Base-by-base conservation (phyloP, 2,329 filamentous ascomycete genomes). In the Anthostomella pinea region DNA sequence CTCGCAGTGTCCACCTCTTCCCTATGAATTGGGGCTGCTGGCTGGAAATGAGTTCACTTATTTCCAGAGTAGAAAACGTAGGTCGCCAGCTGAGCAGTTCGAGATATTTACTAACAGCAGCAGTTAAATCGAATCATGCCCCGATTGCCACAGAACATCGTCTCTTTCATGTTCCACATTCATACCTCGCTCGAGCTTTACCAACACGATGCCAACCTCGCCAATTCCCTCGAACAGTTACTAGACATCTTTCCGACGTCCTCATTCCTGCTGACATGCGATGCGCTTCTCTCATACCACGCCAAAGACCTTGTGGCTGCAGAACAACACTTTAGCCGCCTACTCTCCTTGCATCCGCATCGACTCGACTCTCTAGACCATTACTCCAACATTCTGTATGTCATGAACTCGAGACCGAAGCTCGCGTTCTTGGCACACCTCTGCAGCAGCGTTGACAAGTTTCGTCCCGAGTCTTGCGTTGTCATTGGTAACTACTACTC, bases 401-500 rank as follows among this genome's bases (percentile, higher is more conserved):
- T 98, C 19, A 84, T 97, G 70, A 85, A 86, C 27, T 73, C 85
- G 43, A 77, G 90, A 8, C 88, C 93, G 0, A 95, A 95, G 57
- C 73, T 98, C 15, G 90, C 91, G 0, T 96, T 95, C 52, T 66
- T 98, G 15, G 93, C 93, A 0, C 90, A 96, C 54, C 72, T 96
- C 8, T 94, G 93, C 52, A 90, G 87, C 2, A 83, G 82, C 30
- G 87, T 93, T 6, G 93, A 98, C 70, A 95, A 91, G 55, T 98
- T 98, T 64, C 83, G 93, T 0, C 91, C 93, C 0, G 93, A 98
- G 63, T 95, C 93, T 1, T 97, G 93, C 57, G 94, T 94, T 35
- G 91, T 97, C 1, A 84, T 97, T 16, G 93, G 93, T 4, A 98
- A 98, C 60, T 97, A 97, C 67, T 98, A 96, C 66, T 94, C 88